These are phyloP conservation scores for Biscogniauxia marginata DNA, from an alignment of 2,329 filamentous ascomycete species.

Conservation along the genomic window DNA sequence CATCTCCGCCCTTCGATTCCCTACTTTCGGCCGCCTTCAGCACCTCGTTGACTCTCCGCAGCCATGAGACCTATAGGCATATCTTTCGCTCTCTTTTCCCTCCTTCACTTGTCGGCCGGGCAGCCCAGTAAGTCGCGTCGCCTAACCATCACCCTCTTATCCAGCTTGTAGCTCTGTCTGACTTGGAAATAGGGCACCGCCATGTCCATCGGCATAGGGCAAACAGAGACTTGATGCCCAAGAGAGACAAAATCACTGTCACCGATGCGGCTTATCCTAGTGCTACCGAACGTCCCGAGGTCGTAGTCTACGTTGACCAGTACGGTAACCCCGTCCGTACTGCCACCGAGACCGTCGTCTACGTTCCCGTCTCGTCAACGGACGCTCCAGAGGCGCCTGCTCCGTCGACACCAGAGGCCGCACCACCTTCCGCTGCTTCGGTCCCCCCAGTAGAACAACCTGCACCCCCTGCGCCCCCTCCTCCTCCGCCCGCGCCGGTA, in stretches of 20 bases:
- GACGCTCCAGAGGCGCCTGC: slow-evolving; percentile 5
- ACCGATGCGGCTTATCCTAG: slow-evolving; percentile 37
- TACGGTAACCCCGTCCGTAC: slow-evolving; percentile 51
- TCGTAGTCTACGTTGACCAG: slow-evolving; percentile 61
- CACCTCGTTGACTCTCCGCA: slow-evolving; percentile 9
- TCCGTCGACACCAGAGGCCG: slow-evolving; percentile 5
- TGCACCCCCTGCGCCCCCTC: slow-evolving; percentile 4
- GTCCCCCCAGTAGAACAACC: slow-evolving; percentile 10
- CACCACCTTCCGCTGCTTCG: slow-evolving; percentile 5
- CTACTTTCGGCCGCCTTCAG: slow-evolving; percentile 7
- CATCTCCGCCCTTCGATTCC: slow-evolving; percentile 15
- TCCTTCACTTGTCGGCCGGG: slow-evolving; percentile 41
- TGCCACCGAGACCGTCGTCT: slow-evolving; percentile 37
- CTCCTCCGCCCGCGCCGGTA: slow-evolving; percentile 6
- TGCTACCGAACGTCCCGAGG: slow-evolving; percentile 44
- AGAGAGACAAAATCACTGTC: slow-evolving; percentile 33
- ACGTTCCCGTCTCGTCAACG: slow-evolving; percentile 20
- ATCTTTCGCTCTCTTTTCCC: slow-evolving; percentile 35
- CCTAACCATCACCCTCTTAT: neutral
- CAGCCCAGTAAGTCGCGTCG: slow-evolving; percentile 36
- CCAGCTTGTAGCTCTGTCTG: slow-evolving; percentile 10
- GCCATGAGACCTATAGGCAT: slow-evolving; percentile 46
- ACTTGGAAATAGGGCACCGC: slow-evolving; percentile 27
- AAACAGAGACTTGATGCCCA: slow-evolving; percentile 20
- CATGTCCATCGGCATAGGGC: slow-evolving; percentile 34